Base-by-base conservation (phyloP, 2,329 filamentous ascomycete species). In the Fusarium sp. region DNA sequence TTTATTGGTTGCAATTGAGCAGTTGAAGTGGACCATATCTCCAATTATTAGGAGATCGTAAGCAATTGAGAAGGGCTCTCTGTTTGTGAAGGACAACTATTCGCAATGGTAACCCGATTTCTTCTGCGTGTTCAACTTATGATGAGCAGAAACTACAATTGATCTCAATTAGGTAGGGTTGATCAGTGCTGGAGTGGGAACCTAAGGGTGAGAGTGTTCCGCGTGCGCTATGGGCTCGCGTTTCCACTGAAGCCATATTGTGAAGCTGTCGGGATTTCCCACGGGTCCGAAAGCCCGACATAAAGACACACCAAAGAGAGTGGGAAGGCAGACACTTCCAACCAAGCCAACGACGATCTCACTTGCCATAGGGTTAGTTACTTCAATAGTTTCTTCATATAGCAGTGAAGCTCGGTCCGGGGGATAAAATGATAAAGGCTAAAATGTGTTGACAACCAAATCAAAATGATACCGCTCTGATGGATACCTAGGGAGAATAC, bases 251-350 rank as follows among this genome's bases (percentile, higher is more conserved):
- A 29, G n/a, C 25, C 41, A 11, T 35, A 15, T 10, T 2, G n/a
- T 16, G 31, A 14, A 41, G 4, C 9, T 11, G n/a, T 45, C 57
- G 48, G 63, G 18, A 18, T 21, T 35, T 63, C 27, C 37, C 25
- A n/a, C 12, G n/a, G 44, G 14, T 10, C 65, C 63, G 42, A 41
- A 46, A 42, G 16, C 27, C 62, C 54, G 54, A 67, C 46, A 18
- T 8, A 4, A 48, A 21, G 15, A 49, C 14, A 41, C 23, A 27
- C 27, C 7, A 10, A 41, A 11, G 35, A 27, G 10, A 10, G 10
- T 41, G 2, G 44, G 18, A 48, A 33, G 19, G 18, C 27, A 21
- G 5, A 10, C 7, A 3, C 12, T 5, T 45, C 23, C 7, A 7
- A 18, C 1, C 19, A 25, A n/a, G 19, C 7, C 9, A 8, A 10